Base-by-base conservation (phyloP, 768 basidiomycete species). In the Dictyophora rubrovolvata region DNA sequence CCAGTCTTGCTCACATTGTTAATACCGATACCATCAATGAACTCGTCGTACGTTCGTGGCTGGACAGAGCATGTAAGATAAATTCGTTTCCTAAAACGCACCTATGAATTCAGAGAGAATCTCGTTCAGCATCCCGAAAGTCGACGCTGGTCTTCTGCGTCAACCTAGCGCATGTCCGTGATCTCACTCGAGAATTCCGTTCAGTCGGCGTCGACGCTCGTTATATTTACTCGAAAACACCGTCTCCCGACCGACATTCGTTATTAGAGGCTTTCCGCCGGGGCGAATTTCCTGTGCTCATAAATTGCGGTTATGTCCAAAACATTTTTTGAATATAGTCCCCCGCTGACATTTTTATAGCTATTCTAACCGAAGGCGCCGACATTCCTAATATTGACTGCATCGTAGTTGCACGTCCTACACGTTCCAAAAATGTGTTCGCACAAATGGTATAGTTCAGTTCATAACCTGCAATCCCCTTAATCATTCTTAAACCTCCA, bases 341-440 rank as follows among this genome's bases (percentile, higher is more conserved):
- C 10, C 36, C 49, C 20, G 53, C 9, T 28, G 23, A 10, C 46
- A 42, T 0, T 18, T 9, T 61, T 48, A 34, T 55, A 86, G 91
- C 91, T 20, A 87, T 96, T 52, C 75, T 96, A 63, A 95, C 93
- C 1, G 93, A 96, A 74, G 93, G 93, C 3, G 83, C 93, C 18
- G 94, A 98, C 73, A 91, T 97, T 54, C 94, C 94, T 1, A 90
- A 89, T 61, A 87, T 96, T 56, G 94, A 98, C 65, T 96, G 93
- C 62, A 79, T 97, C 9, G 69, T 97, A 35, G 74, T 97, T 18
- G 92, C 89, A 16, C 78, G 91, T 18, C 94, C 94, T 17, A 97
- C 94, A 1, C 79, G 87, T 22, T 95, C 93, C 12, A 78, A 83
- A 35, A 97, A 95, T 68, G 70, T 95, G 11, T 92, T 93, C 66